Evolutionary conservation across 495 filamentous ascomycete species (phyloP), one percentile per base, ranked within the genome.

Genomic region (Emericellopsis terricola): DNA sequence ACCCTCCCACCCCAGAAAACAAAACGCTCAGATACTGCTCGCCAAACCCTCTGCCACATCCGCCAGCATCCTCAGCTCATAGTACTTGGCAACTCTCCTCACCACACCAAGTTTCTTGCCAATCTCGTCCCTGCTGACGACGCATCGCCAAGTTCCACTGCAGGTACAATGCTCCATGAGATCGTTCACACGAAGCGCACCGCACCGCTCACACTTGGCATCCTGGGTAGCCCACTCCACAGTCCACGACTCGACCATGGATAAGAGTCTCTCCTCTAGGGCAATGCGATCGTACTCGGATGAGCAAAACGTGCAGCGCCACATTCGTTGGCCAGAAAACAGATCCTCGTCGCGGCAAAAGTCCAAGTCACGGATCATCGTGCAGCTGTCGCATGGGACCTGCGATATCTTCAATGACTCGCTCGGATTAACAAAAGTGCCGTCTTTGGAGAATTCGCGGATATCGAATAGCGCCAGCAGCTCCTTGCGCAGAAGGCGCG

Each of bases 131-230:
- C 67, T 65, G 47, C 76, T 64, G 35, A 86, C 56, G 17, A 70
- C 84, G 39, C 69, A 69, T 11, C 57, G 65, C 89, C 89, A 97
- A 28, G 57, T 63, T 5, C 91, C 87, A 32, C 78, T 78, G 59
- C 89, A 97, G 17, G 76, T 77, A 52, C 89, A 97, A 56, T 96
- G 87, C 55, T 96, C 89, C 75, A 85, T 78, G 49, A 96, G 91
- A 45, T 93, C 89, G 57, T 89, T 94, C 27, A 78, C 64, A 52
- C 84, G 64, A 21, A 81, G 42, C 30, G 60, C 56, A 5, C 58
- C 56, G 49, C 78, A 84, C 46, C 73, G 71, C 19, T 48, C 62
- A 41, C 89, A 97, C 50, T 83, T 84, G 29, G 96, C 56, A 52
- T 97, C 89, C 62, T 96, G 89, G 15, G 73, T 78, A 38, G 70